Evolutionary conservation across 768 basidiomycete species (phyloP), one percentile per base, ranked within the genome.

Genomic region (Calocera viscosa): DNA sequence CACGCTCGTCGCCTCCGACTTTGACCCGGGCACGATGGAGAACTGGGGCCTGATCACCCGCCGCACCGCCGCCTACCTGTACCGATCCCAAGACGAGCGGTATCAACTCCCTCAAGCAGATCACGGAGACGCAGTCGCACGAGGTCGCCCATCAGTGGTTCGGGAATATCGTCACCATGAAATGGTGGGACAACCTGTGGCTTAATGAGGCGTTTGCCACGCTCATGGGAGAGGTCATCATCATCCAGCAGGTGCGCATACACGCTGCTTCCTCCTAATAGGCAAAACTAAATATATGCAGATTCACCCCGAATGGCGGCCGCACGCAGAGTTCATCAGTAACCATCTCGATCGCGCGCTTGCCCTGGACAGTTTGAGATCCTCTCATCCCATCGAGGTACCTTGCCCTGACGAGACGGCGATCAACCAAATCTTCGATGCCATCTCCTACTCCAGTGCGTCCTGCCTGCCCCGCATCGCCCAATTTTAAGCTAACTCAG

Each of bases 11-110:
- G 87, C 86, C 5, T 83, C 83, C 65, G 94, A 96, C 74, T 96
- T 96, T 71, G 93, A 96, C 73, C 86, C 88, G 34, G 90, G 87
- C 33, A 88, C 89, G 2, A 94, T 94, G 94, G 94, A 96, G 76
- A 94, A 93, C 75, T 93, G 90, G 90, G 91, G 90, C 30, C 78
- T 95, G 67, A 96, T 96, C 73, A 94, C 88, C 17, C 94, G 94
- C 24, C 80, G 94, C 49, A 94, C 92, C 0, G 84, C 80, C 43
- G 88, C 86, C 1, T 89, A 91, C 74, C 77, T 95, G 49, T 81
- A 90, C 68, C n/a, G 89, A 96, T 74, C 84, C 85, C 19, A 80
- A 87, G 73, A 86, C 83, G 66, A 82, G 83, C 26, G 88, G 90
- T 71, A 76, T 92, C 60, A 77, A 78, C 12, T 87, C 86, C 40